These are phyloP conservation scores for Xerocomus cyaneibrunnescens DNA, from an alignment of 1,284 basidiomycete genomes.

Conservation along the genomic window DNA sequence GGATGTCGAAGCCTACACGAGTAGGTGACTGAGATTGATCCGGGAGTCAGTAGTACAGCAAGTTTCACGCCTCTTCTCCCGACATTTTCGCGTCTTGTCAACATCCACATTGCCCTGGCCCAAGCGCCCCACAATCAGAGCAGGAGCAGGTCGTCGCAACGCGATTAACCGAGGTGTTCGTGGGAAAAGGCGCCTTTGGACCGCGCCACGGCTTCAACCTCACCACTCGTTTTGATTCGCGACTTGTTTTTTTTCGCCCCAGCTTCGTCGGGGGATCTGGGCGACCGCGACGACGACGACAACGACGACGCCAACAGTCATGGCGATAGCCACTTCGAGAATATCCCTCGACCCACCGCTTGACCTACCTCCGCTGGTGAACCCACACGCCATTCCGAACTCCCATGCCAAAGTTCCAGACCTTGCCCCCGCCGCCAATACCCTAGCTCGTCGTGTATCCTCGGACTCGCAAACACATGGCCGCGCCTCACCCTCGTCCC, in stretches of 20 bases:
- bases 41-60: neutral
- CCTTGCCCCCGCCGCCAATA: constrained; percentile 5
- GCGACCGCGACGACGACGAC: constrained; percentile 20
- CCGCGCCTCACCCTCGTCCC: constrained; percentile 28
- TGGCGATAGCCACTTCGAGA: constrained; percentile 20
- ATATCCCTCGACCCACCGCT: constrained; percentile 16
- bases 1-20: neutral
- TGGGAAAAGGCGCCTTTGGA: constrained; percentile 25
- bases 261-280: constrained; percentile 11
- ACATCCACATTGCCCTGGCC: neutral
- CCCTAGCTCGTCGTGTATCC: constrained; percentile 24
- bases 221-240: constrained; percentile 13
- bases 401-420: constrained; percentile 14
- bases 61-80: neutral
- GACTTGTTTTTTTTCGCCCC: constrained; percentile 27
- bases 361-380: neutral
- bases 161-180: constrained; percentile 21
- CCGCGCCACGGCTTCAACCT: constrained; percentile 12
- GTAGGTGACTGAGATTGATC: constrained; percentile 8
- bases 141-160: constrained; percentile 8
- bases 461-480: constrained; percentile 29
- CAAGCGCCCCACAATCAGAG: neutral
- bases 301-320: constrained; percentile 11
- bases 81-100: constrained; percentile 9
- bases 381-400: constrained; percentile 17